phyloP scores from a whole-genome alignment of 225 moss, liverwort and hornwort species.

The Anthoceros angustus region DNA sequence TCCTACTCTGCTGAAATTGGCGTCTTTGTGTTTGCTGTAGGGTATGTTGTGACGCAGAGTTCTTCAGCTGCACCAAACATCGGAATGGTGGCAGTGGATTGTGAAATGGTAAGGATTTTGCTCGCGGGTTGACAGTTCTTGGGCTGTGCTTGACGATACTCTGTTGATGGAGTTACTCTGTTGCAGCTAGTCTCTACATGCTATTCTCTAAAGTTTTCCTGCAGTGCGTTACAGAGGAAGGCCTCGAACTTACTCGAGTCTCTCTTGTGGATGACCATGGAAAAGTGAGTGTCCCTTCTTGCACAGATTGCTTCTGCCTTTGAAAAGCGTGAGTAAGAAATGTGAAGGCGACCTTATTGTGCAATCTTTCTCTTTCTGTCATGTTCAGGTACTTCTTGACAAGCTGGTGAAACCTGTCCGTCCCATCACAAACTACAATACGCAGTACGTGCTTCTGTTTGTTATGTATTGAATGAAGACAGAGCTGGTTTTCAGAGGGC shows the following conservation, averaged over 20 bases:
- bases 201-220: background rate
- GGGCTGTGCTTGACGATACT: background rate
- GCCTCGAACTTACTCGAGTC: slow-evolving; percentile 76
- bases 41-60: slow-evolving; percentile 43
- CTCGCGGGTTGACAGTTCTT: background rate
- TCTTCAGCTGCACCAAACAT: slow-evolving; percentile 17
- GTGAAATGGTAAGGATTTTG: slow-evolving; percentile 53
- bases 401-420: slow-evolving; percentile 65
- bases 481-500: no score
- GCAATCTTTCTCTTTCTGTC: background rate
- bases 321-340: background rate
- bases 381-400: slow-evolving; percentile 40
- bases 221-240: slow-evolving; percentile 50
- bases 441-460: slow-evolving; percentile 18
- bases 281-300: slow-evolving; percentile 17
- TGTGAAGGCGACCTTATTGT: no score
- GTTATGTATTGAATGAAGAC: background rate
- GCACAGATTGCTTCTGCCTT: background rate
- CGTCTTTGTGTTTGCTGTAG: slow-evolving; percentile 13
- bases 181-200: no score
- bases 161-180: background rate
- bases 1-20: background rate
- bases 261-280: slow-evolving; percentile 44
- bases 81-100: slow-evolving; percentile 79
- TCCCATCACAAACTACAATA: slow-evolving; percentile 64